These are phyloP conservation scores for Penicillium turbatum DNA, from an alignment of 495 filamentous ascomycete species.

Conservation along the genomic window DNA sequence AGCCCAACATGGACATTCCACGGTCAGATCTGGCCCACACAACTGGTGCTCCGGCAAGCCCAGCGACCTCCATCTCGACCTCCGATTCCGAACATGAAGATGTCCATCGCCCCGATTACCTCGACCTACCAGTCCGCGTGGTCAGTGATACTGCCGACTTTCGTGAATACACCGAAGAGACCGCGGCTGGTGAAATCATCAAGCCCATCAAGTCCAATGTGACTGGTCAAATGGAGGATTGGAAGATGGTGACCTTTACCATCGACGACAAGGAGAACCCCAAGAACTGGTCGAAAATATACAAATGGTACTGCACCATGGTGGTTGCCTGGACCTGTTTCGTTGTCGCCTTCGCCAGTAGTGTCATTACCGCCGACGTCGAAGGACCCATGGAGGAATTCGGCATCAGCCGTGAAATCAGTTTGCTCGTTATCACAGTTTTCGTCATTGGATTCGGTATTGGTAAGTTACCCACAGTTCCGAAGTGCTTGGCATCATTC, in stretches of 20 bases:
- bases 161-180: slow-evolving; percentile 61
- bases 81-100: not conserved
- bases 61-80: slow-evolving; percentile 25
- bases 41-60: slow-evolving; percentile 13
- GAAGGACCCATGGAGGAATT: slow-evolving; percentile 56
- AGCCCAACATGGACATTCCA: slow-evolving; percentile 18
- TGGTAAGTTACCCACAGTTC: slow-evolving; percentile 38
- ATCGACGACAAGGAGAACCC: slow-evolving; percentile 58
- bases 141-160: slow-evolving; percentile 56
- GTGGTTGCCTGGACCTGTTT: slow-evolving; percentile 58
- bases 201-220: slow-evolving; percentile 48
- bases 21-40: slow-evolving; percentile 9
- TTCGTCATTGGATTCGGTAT: slow-evolving; percentile 80
- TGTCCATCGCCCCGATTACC: slow-evolving; percentile 22
- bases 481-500: not conserved
- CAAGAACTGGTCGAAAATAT: slow-evolving; percentile 53
- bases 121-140: slow-evolving; percentile 59
- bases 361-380: slow-evolving; percentile 66
- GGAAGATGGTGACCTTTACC: slow-evolving; percentile 70
- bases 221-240: slow-evolving; percentile 50
- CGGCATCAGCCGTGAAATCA: slow-evolving; percentile 59
- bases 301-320: slow-evolving; percentile 66
- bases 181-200: slow-evolving; percentile 54
- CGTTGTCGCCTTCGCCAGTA: slow-evolving; percentile 59
- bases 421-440: slow-evolving; percentile 61